Evolutionary conservation across 2,329 filamentous ascomycete species (phyloP).

Genomic region (Alternaria gaisen): DNA sequence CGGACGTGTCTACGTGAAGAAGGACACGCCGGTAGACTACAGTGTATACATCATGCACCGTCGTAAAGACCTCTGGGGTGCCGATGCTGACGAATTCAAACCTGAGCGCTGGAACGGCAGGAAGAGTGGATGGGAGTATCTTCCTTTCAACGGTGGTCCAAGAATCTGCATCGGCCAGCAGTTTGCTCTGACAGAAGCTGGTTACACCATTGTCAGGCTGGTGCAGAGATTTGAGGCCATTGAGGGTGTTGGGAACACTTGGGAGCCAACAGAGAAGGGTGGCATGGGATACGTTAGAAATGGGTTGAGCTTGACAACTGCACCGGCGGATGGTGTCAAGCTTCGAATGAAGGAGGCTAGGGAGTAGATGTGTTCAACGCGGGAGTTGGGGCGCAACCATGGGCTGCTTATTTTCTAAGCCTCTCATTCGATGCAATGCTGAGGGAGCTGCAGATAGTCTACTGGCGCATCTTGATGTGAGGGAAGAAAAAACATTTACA

Average conservation of each 20-base stretch:
- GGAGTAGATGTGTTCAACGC: conserved; percentile 10
- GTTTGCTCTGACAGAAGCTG: conserved; percentile 45
- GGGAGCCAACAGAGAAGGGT: conserved; percentile 36
- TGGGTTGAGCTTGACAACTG: conserved; percentile 35
- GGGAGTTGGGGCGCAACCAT: background rate
- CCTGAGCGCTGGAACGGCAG: conserved; percentile 50
- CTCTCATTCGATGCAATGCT: background rate
- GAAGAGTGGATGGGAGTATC: conserved; percentile 41
- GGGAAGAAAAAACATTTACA: background rate
- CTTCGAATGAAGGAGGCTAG: conserved; percentile 43
- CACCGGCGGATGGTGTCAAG: conserved; percentile 45
- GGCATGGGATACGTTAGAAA: conserved; percentile 35
- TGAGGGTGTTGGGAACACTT: conserved; percentile 37
- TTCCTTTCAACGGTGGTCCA: conserved; percentile 48
- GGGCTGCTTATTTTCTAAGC: background rate
- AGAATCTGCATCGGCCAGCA: conserved; percentile 47
- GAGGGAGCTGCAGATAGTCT: background rate
- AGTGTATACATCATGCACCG: conserved; percentile 46
- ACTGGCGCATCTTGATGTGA: background rate
- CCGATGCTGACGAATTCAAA: conserved; percentile 47
- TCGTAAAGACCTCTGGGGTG: conserved; percentile 49
- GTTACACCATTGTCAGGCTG: conserved; percentile 38
- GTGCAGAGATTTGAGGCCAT: conserved; percentile 42
- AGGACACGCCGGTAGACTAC: conserved; percentile 41
- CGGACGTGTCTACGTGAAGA: conserved; percentile 44